phyloP scores from a whole-genome alignment of 768 basidiomycete genomes.

The Daedalea quercina region DNA sequence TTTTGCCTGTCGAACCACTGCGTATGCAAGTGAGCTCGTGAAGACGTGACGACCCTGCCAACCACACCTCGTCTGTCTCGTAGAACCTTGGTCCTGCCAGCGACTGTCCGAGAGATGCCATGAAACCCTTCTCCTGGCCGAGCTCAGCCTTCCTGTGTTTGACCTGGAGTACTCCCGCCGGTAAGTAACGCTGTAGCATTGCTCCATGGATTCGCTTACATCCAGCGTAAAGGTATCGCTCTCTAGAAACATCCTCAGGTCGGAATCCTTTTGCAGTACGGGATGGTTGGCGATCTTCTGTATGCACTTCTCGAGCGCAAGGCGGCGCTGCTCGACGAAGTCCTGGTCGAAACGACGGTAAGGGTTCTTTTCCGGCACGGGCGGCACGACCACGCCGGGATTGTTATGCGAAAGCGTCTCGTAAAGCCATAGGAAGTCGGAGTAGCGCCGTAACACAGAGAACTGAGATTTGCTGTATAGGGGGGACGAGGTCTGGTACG shows the following conservation, averaged over 20 bases:
- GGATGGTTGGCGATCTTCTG: constrained; percentile 93
- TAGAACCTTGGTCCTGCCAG: constrained; percentile 76
- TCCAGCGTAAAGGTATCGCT: constrained; percentile 88
- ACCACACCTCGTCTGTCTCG: constrained; percentile 77
- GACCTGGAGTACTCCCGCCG: constrained; percentile 42
- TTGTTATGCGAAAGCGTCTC: constrained; percentile 85
- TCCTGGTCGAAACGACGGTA: constrained; percentile 91
- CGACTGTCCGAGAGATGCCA: constrained; percentile 78
- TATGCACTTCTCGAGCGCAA: constrained; percentile 83
- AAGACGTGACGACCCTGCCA: not conserved
- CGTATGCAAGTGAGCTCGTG: not conserved
- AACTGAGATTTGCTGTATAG: constrained; percentile 78
- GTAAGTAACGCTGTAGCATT: not conserved
- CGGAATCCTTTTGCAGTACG: constrained; percentile 79
- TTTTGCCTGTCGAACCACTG: constrained; percentile 94
- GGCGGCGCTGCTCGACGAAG: constrained; percentile 82
- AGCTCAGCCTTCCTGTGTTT: constrained; percentile 81
- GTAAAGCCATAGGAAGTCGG: constrained; percentile 96
- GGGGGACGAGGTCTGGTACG: constrained; percentile 71
- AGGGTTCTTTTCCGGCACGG: constrained; percentile 90
- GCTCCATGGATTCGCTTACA: constrained; percentile 39
- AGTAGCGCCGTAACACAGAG: constrained; percentile 94
- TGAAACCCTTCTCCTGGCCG: constrained; percentile 68
- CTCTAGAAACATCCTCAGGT: constrained; percentile 87
- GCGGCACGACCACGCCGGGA: constrained; percentile 95